These are phyloP conservation scores for Cyclotella cryptica DNA, from an alignment of 108 stramenopile genomes.

Conservation along the genomic window DNA sequence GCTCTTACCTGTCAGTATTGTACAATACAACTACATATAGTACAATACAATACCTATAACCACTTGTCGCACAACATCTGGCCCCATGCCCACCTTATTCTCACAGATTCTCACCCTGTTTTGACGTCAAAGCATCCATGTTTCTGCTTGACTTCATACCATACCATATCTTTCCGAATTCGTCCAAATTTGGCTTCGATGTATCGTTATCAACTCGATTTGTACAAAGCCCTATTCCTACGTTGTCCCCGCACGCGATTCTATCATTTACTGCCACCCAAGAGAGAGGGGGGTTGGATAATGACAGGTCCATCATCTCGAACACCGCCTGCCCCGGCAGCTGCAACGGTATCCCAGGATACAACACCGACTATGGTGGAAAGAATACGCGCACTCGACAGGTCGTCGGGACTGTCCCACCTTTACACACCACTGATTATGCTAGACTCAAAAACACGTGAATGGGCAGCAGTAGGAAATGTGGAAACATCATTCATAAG, in stretches of 20 bases:
- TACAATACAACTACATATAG: too few species aligned
- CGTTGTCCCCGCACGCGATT: not conserved
- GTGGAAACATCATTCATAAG: slow-evolving; percentile 24
- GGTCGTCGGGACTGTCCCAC: slow-evolving; percentile 14
- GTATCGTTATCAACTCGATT: not conserved
- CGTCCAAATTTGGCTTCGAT: not conserved
- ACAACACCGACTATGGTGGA: slow-evolving; percentile 16
- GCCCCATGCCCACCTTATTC: too few species aligned
- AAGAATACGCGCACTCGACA: slow-evolving; percentile 30
- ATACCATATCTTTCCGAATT: not conserved
- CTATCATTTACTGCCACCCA: not conserved
- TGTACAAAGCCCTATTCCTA: not conserved
- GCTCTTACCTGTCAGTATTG: too few species aligned
- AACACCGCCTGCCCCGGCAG: not conserved
- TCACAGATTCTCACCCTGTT: too few species aligned
- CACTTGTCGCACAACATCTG: too few species aligned
- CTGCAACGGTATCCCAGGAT: not conserved
- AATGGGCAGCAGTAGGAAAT: slow-evolving; percentile 21
- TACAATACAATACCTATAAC: too few species aligned
- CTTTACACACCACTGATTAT: slow-evolving; percentile 20
- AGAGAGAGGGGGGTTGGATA: not conserved
- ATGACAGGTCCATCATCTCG: not conserved
- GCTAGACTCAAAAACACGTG: not conserved
- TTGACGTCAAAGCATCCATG: too few species aligned
- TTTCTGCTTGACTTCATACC: too few species aligned